These are phyloP conservation scores for Haplosporangium gracile DNA, from an alignment of 192 early-diverging fungal species.

Conservation along the genomic window DNA sequence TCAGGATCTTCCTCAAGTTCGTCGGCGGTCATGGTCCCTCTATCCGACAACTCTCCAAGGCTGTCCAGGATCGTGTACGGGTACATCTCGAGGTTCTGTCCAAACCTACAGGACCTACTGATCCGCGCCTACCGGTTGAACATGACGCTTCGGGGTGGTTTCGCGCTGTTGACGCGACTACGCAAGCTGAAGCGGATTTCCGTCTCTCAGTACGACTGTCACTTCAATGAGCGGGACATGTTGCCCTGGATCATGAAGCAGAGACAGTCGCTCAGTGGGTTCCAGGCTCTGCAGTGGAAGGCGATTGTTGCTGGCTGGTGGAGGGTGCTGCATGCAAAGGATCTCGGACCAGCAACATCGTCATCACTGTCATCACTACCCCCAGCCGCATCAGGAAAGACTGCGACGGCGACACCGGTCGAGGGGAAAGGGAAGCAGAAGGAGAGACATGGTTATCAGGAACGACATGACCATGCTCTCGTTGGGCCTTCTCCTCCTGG, in stretches of 20 bases:
- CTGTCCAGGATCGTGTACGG: conserved; percentile 28
- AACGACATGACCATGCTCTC: background rate
- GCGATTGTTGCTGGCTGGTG: conserved; percentile 27
- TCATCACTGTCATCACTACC: background rate
- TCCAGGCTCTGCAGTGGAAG: conserved; percentile 8
- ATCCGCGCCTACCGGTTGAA: conserved; percentile 21
- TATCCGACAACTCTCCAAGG: conserved; percentile 12
- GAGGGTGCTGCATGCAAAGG: conserved; percentile 14
- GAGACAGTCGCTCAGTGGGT: background rate
- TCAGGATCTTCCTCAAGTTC: background rate
- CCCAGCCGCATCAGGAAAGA: background rate
- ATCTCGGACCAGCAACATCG: background rate
- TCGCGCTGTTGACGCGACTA: conserved; percentile 23
- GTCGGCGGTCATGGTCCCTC: background rate
- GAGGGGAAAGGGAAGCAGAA: background rate
- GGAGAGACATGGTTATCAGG: background rate
- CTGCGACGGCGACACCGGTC: background rate
- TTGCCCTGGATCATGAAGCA: conserved; percentile 32
- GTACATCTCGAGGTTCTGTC: conserved; percentile 22
- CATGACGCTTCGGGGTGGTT: conserved; percentile 24
- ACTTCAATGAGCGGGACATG: conserved; percentile 20
- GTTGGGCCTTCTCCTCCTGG: background rate
- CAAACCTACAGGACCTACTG: conserved; percentile 7
- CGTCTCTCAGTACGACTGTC: conserved; percentile 17
- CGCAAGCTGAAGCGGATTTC: conserved; percentile 7